These are phyloP conservation scores for Eugenia klotzschiana DNA, from an alignment of 441 rosid genomes.

Conservation along the genomic window DNA sequence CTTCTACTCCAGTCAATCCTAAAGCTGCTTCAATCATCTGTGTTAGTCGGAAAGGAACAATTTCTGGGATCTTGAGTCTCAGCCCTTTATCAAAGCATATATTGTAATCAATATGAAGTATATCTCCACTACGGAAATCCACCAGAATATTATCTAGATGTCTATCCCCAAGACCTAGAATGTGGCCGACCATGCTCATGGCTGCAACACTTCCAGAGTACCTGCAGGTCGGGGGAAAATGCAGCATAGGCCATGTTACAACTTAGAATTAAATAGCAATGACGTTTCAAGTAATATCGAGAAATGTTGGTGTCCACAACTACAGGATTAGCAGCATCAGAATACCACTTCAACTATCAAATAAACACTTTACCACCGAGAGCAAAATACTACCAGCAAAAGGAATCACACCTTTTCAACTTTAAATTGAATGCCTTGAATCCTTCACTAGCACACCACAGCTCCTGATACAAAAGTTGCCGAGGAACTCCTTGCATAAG, in stretches of 20 bases:
- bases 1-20: slow-evolving; percentile 92
- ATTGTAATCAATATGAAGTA: slow-evolving; percentile 95
- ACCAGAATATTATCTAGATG: slow-evolving; percentile 96
- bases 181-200: slow-evolving; percentile 97
- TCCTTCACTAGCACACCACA: slow-evolving; percentile 99
- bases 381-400: not conserved
- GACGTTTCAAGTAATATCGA: not conserved
- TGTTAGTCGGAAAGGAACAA: slow-evolving; percentile 96
- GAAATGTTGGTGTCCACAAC: not conserved
- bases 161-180: slow-evolving; percentile 94
- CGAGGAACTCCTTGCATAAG: slow-evolving; percentile 92
- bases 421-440: slow-evolving; percentile 86
- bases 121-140: slow-evolving; percentile 92
- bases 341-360: not conserved
- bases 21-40: slow-evolving; percentile 84
- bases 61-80: slow-evolving; percentile 88
- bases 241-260: not conserved
- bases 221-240: slow-evolving; percentile 29
- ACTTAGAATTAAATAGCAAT: not conserved
- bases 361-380: not conserved
- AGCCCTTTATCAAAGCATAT: slow-evolving; percentile 96
- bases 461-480: slow-evolving; percentile 88
- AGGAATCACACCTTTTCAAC: slow-evolving; percentile 52
- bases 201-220: slow-evolving; percentile 93
- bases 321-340: not conserved